phyloP scores from a whole-genome alignment of 345 rosid genomes.

The Arabidopsis arenosa region DNA sequence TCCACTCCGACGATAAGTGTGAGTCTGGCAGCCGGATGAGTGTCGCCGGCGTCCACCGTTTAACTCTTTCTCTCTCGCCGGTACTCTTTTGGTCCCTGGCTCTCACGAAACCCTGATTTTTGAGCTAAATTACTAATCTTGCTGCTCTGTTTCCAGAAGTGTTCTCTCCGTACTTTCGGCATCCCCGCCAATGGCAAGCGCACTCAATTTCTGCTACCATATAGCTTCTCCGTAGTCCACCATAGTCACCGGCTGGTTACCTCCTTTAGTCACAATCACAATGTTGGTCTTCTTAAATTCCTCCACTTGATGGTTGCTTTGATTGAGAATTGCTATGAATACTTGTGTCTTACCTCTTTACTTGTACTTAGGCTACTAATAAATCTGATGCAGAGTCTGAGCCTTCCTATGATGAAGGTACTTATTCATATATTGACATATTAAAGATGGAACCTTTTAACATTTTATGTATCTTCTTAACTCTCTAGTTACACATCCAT shows the following conservation, averaged over 20 bases:
- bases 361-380: constrained; percentile 26
- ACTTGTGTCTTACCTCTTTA: not conserved
- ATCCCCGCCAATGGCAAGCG: not conserved
- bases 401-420: constrained; percentile 29
- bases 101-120: not conserved
- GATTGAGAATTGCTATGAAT: not conserved
- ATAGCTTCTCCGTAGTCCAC: constrained; percentile 4
- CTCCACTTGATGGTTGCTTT: not conserved
- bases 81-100: not conserved
- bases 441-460: not conserved
- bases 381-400: constrained; percentile 27
- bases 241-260: constrained; percentile 1
- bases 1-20: not conserved
- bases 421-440: not conserved
- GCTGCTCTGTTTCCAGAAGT: constrained; percentile 13
- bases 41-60: constrained; percentile 32
- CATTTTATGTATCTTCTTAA: not conserved
- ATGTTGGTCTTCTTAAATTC: not conserved
- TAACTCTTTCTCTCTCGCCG: constrained; percentile 20
- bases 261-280: constrained; percentile 29
- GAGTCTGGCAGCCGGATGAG: constrained; percentile 24
- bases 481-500: constrained; percentile 9
- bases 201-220: not conserved
- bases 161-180: not conserved
- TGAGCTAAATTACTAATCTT: constrained; percentile 11